A percentile compares a stretch with the other conserved stretches of the same genome.
phyloP scores from a whole-genome alignment of 371 early-diverging fungal genomes.

The Smittium mucronatum region DNA sequence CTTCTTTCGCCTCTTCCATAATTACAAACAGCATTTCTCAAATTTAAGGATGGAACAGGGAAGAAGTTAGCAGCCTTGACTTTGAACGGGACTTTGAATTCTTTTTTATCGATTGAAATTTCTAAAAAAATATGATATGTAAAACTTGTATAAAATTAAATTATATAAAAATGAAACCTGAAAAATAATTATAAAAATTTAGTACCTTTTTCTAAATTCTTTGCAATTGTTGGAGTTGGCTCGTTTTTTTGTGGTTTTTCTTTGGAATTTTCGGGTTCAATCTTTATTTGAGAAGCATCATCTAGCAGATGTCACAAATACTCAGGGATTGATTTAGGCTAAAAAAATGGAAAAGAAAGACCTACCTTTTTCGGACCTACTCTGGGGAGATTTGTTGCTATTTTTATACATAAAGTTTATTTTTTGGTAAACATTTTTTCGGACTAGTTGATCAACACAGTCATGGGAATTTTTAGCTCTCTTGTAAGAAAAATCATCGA shows the following conservation, averaged over 20 bases:
- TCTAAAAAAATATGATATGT: background rate
- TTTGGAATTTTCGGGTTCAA: background rate
- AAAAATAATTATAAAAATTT: background rate
- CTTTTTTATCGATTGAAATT: background rate
- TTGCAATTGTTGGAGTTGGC: background rate
- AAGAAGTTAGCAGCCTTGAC: constrained; percentile 1
- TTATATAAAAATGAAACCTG: background rate
- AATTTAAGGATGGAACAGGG: constrained; percentile 9
- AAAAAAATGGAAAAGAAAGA: background rate
- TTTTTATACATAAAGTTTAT: background rate
- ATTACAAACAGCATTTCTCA: constrained; percentile 1
- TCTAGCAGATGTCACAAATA: background rate
- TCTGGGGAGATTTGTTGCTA: background rate
- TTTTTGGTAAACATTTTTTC: background rate
- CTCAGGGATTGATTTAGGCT: background rate
- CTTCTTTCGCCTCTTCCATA: constrained; percentile 4
- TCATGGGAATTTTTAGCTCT: background rate
- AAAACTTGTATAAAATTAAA: background rate
- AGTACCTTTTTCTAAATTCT: background rate
- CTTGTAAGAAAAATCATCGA: background rate
- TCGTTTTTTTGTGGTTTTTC: background rate
- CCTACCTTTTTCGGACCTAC: too few species aligned
- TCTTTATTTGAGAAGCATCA: background rate
- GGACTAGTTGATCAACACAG: background rate
- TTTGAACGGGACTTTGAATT: background rate